Evolutionary conservation across 2,329 filamentous ascomycete species (phyloP), one percentile per base, ranked within the genome.

Genomic region (Rugonectria rugulosa): DNA sequence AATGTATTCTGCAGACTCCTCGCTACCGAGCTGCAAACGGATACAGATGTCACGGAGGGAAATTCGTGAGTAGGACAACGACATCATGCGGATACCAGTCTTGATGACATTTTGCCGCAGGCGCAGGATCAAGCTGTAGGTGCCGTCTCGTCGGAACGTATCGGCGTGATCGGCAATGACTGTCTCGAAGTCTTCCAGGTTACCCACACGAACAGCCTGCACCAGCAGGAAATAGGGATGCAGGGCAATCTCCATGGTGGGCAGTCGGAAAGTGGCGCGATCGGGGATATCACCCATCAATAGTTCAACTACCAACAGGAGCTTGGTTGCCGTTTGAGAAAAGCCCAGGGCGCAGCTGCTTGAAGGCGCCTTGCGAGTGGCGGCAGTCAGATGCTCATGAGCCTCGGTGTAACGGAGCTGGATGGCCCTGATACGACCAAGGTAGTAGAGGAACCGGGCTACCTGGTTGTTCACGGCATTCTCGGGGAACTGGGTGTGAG

Each of bases 1-100:
- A 73, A 99, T 99, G 76, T 99, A 99, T 78, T 99, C 95, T 10
- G 95, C 95, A 36, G 92, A 97, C 81, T 99, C 95, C 74, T 99
- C 95, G 66, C 91, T 96, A 63, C 95, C 92, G 9, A 99, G 82
- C 47, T 96, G 92, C 45, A 99, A 83, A 42, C 95, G 91, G 56
- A 98, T 92, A 79, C 95, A 99, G 66, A 99, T 99, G 72, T 99
- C 95, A 55, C 95, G 89, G 52, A 99, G 84, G 1, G 94, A 97
- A 70, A 99, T 99, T 60, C 94, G 91, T 57, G 94, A 97, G 80
- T 99, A 99, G 17, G 93, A 97, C 62, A 99, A 82, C 34, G 94
- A 98, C 86, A 99, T 96, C 92, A 98, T 97, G 66, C 95, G 92
- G 62, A 99, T 97, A 64, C 95, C 95, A 4, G 95, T 99, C 82